Conservation (phyloP, 495 filamentous ascomycete genomes). For the Astrothelium subdiscretum region DNA sequence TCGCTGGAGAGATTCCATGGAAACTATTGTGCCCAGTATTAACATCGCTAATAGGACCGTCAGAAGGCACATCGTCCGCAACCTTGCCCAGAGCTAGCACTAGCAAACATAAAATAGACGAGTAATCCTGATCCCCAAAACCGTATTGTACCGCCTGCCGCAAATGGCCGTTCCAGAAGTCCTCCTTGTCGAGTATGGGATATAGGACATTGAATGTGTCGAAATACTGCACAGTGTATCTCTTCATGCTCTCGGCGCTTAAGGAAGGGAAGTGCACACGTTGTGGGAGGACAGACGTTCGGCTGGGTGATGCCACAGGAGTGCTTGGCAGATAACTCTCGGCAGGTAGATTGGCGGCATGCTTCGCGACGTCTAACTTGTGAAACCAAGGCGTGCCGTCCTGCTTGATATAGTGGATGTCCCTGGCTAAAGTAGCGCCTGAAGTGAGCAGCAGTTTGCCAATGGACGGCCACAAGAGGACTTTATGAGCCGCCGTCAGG, state of each 20-base stretch:
- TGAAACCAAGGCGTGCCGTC: constrained; percentile 39
- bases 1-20: constrained; percentile 35
- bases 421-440: constrained; percentile 21
- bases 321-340: constrained; percentile 14
- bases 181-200: constrained; percentile 43
- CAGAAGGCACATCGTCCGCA: constrained; percentile 37
- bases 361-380: constrained; percentile 26
- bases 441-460: constrained; percentile 34
- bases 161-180: constrained; percentile 38
- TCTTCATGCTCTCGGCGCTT: constrained; percentile 38
- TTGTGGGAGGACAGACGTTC: background rate
- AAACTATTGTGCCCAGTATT: constrained; percentile 41
- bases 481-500: constrained; percentile 44
- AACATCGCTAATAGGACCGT: constrained; percentile 30
- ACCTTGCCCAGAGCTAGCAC: constrained; percentile 47
- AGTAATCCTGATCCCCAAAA: constrained; percentile 34
- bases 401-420: constrained; percentile 18
- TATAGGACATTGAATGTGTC: constrained; percentile 44
- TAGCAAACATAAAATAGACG: constrained; percentile 42
- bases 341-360: constrained; percentile 24
- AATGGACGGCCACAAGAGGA: constrained; percentile 46
- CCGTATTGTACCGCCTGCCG: constrained; percentile 35
- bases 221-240: constrained; percentile 41
- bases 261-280: constrained; percentile 28
- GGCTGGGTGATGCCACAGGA: background rate